Evolutionary conservation across 164 flowering plant species (phyloP).

Genomic region (Tetrastigma voinierianum): DNA sequence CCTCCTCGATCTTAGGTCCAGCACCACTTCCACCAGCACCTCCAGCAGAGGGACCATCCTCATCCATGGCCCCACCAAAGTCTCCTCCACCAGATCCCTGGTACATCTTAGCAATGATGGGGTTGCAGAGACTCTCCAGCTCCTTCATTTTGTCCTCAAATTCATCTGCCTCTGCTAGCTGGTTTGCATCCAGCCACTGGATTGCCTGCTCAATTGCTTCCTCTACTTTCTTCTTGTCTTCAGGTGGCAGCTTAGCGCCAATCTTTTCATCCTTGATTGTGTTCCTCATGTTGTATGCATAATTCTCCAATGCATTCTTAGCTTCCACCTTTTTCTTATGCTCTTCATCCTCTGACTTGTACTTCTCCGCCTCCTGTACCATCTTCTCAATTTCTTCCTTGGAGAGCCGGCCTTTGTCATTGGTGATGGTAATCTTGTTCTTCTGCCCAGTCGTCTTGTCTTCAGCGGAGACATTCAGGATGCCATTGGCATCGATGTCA

Average conservation of each 20-base stretch:
- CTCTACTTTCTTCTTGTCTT: slow-evolving; percentile 21
- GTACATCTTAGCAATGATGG: slow-evolving; percentile 30
- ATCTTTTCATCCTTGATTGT: slow-evolving; percentile 24
- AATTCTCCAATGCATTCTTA: slow-evolving; percentile 13
- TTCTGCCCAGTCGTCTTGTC: slow-evolving; percentile 34
- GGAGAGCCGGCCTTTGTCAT: slow-evolving; percentile 22
- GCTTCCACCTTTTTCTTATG: slow-evolving; percentile 21
- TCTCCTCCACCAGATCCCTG: slow-evolving; percentile 29
- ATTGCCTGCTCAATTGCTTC: slow-evolving; percentile 24
- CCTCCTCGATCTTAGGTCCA: slow-evolving; percentile 39
- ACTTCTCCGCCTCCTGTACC: slow-evolving; percentile 22
- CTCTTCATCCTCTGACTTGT: slow-evolving; percentile 21
- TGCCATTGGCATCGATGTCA: slow-evolving; percentile 24
- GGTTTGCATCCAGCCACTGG: slow-evolving; percentile 26
- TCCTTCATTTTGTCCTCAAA: slow-evolving; percentile 22
- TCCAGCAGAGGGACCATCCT: slow-evolving; percentile 22
- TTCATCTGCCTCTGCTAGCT: slow-evolving; percentile 24
- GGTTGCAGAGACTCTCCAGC: slow-evolving; percentile 16
- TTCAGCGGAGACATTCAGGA: slow-evolving; percentile 32
- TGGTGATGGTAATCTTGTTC: slow-evolving; percentile 33
- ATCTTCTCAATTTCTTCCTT: slow-evolving; percentile 16
- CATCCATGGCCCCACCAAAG: slow-evolving; percentile 24
- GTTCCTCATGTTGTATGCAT: slow-evolving; percentile 23
- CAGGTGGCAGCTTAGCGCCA: slow-evolving; percentile 15
- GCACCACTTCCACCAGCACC: slow-evolving; percentile 21